Conservation (phyloP, 2,329 filamentous ascomycete species). For the Phaeosphaeria sp. region DNA sequence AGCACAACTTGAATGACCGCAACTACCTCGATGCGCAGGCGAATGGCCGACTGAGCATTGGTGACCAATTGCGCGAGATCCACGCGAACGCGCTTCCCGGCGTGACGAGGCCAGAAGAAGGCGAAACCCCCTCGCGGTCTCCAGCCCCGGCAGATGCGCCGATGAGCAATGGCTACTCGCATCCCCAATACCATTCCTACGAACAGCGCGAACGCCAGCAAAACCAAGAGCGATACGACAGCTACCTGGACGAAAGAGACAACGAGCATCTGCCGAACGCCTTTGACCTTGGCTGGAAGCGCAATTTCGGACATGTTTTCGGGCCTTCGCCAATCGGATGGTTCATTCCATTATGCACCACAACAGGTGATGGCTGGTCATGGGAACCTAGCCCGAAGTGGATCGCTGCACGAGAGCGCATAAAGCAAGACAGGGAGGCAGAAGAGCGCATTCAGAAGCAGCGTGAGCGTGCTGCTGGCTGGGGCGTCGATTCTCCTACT, state of each 20-base stretch:
- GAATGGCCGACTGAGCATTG: constrained; percentile 51
- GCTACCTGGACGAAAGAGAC: constrained; percentile 90
- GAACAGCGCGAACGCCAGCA: constrained; percentile 68
- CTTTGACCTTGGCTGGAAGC: constrained; percentile 85
- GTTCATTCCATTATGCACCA: constrained; percentile 82
- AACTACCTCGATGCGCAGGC: constrained; percentile 53
- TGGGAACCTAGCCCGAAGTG: constrained; percentile 89
- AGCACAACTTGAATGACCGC: constrained; percentile 63
- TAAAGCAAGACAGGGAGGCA: constrained; percentile 53
- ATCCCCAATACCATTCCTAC: constrained; percentile 50
- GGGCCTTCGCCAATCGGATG: constrained; percentile 76
- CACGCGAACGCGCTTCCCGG: constrained; percentile 83
- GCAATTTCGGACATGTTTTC: constrained; percentile 83
- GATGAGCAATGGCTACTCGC: constrained; percentile 48
- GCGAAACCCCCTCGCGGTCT: constrained; percentile 64
- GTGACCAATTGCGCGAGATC: constrained; percentile 79
- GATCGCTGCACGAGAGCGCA: constrained; percentile 71
- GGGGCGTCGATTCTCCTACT: constrained; percentile 60
- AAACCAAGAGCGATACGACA: constrained; percentile 72
- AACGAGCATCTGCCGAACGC: constrained; percentile 88
- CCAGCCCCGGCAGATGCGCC: constrained; percentile 37
- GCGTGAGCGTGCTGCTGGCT: constrained; percentile 71
- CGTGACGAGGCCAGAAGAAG: constrained; percentile 81
- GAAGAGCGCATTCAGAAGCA: constrained; percentile 61
- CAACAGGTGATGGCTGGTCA: constrained; percentile 88